Percentiles rank a stretch among this genome's conserved stretches.
Evolutionary conservation across 352 stramenopile genomes (phyloP).

Genomic region (Globisporangium rhizosaccharum): DNA sequence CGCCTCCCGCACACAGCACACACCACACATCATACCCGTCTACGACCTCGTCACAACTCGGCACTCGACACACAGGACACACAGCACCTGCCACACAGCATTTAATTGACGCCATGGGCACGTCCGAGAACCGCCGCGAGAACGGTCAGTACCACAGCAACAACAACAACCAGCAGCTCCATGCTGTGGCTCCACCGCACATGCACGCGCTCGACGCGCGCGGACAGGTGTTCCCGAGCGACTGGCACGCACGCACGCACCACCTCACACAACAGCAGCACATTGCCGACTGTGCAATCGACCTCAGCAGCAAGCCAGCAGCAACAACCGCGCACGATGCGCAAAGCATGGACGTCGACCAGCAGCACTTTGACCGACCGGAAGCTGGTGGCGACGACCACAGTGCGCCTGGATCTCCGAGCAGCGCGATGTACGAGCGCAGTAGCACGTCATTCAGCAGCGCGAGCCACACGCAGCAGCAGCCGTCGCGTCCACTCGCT

Average conservation of each 20-base stretch:
- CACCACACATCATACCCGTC: background rate
- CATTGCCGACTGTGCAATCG: background rate
- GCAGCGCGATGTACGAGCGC: background rate
- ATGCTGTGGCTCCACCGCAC: background rate
- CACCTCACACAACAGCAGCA: background rate
- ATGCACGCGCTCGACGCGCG: background rate
- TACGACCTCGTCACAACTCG: too few relatives aligned
- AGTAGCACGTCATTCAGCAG: background rate
- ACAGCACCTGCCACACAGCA: background rate
- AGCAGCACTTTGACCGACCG: constrained; percentile 3
- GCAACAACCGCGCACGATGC: background rate
- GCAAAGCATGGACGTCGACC: constrained; percentile 12
- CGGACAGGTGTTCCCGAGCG: background rate
- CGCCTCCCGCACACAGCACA: background rate
- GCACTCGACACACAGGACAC: background rate
- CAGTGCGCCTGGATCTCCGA: constrained; percentile 3
- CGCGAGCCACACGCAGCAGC: background rate
- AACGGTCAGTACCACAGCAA: constrained; percentile 1
- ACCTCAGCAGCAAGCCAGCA: background rate
- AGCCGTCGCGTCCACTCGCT: constrained; percentile 8
- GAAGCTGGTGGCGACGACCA: constrained; percentile 1
- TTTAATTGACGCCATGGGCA: constrained; percentile 8
- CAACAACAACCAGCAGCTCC: background rate
- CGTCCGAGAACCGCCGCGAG: constrained; percentile 9
- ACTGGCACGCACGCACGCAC: background rate